Percentiles rank a stretch among this genome's conserved stretches.
Conservation (phyloP, 1,139 yeast species). For the Scheffersomyces titani region DNA sequence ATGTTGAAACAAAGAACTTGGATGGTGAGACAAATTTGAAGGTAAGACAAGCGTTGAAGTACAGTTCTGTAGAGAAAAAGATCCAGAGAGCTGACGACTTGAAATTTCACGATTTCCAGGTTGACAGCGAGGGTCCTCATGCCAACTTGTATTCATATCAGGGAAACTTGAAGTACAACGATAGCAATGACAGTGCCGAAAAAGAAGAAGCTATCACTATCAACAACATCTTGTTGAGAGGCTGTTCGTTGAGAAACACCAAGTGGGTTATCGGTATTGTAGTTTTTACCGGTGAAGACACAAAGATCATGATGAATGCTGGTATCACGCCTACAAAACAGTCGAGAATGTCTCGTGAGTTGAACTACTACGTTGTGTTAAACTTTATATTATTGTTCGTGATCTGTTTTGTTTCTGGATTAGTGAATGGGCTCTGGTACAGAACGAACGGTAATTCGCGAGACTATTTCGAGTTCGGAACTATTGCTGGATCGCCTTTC, state of each 20-base stretch:
- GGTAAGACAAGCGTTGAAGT: slow-evolving; percentile 51
- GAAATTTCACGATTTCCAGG: slow-evolving; percentile 36
- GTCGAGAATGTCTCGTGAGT: slow-evolving; percentile 52
- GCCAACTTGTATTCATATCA: slow-evolving; percentile 55
- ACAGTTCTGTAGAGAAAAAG: slow-evolving; percentile 34
- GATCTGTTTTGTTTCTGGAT: slow-evolving; percentile 53
- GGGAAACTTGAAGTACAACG: slow-evolving; percentile 44
- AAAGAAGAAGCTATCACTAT: slow-evolving; percentile 47
- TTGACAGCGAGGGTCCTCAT: slow-evolving; percentile 59
- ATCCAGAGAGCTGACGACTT: slow-evolving; percentile 47
- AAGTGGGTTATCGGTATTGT: slow-evolving; percentile 58
- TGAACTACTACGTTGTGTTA: slow-evolving; percentile 50
- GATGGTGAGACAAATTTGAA: slow-evolving; percentile 66
- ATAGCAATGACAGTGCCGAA: slow-evolving; percentile 12
- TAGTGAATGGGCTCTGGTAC: slow-evolving; percentile 55
- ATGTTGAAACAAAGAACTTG: slow-evolving; percentile 58
- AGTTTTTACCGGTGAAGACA: slow-evolving; percentile 54
- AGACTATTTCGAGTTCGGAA: slow-evolving; percentile 48
- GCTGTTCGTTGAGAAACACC: slow-evolving; percentile 54
- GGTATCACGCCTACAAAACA: slow-evolving; percentile 60
- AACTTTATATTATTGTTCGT: slow-evolving; percentile 50
- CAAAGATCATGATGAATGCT: slow-evolving; percentile 59
- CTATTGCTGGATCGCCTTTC: slow-evolving; percentile 52
- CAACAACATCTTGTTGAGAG: slow-evolving; percentile 52
- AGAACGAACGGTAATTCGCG: slow-evolving; percentile 34